phyloP scores from a whole-genome alignment of 768 basidiomycete species.

The Kwoniella bestiolae region DNA sequence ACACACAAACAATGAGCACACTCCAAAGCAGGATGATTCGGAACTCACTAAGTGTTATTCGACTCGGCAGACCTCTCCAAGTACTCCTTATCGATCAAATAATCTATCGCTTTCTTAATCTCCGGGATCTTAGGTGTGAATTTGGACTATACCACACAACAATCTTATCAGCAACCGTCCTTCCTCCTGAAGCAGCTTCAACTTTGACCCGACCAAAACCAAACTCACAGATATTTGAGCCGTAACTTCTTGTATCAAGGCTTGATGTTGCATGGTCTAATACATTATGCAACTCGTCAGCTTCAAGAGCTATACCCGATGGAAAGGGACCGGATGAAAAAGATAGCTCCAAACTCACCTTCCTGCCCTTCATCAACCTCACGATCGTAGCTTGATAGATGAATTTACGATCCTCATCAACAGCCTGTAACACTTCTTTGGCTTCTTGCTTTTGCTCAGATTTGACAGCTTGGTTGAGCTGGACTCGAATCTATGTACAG shows the following conservation, averaged over 20 bases:
- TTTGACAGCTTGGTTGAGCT: conserved; percentile 89
- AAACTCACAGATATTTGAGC: conserved; percentile 38
- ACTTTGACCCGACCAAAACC: background rate
- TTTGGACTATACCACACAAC: no score
- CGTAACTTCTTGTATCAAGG: conserved; percentile 57
- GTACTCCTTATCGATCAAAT: conserved; percentile 93
- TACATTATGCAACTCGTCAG: no score
- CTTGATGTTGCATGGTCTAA: conserved; percentile 57
- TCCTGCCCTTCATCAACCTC: conserved; percentile 62
- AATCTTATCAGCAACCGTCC: no score
- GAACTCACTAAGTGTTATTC: conserved; percentile 72
- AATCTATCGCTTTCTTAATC: conserved; percentile 96
- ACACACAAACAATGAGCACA: background rate
- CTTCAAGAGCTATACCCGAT: no score
- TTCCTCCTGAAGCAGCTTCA: background rate
- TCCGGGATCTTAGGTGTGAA: conserved; percentile 86
- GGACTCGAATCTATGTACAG: conserved; percentile 69
- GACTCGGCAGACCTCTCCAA: conserved; percentile 90
- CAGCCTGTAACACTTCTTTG: conserved; percentile 85
- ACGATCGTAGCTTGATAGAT: conserved; percentile 94
- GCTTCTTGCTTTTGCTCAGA: conserved; percentile 91
- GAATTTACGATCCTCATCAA: conserved; percentile 96
- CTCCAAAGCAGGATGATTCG: background rate
- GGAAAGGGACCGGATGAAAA: no score
- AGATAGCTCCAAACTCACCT: no score